Conservation (phyloP, 2,329 filamentous ascomycete species). For the Alternaria brassicicola region DNA sequence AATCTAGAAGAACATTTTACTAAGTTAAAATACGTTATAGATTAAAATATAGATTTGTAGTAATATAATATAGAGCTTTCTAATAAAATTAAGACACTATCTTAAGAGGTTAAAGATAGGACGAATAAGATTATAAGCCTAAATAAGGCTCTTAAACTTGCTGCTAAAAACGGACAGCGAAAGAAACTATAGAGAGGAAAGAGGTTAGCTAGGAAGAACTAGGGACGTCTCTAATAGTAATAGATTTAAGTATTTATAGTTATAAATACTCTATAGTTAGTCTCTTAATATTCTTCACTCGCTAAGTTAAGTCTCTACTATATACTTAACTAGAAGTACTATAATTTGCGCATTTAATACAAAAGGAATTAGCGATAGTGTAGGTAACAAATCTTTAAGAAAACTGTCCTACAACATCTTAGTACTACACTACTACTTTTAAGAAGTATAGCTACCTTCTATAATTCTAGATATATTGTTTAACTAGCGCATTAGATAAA, state of each 20-base stretch:
- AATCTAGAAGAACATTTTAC: background rate
- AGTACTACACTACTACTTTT: slow-evolving; percentile 5
- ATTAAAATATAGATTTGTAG: slow-evolving; percentile 17
- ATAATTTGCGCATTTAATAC: slow-evolving; percentile 14
- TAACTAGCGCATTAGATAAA: slow-evolving; percentile 5
- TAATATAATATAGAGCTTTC: background rate
- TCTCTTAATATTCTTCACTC: slow-evolving; percentile 1
- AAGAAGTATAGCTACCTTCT: slow-evolving; percentile 6
- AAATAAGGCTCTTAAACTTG: slow-evolving; percentile 12
- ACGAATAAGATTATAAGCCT: slow-evolving; percentile 11
- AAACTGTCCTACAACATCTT: slow-evolving; percentile 10
- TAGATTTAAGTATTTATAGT: background rate
- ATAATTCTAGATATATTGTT: slow-evolving; percentile 13
- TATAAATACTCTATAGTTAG: background rate
- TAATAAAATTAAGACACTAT: background rate
- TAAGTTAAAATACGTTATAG: slow-evolving; percentile 6
- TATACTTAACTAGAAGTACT: slow-evolving; percentile 9
- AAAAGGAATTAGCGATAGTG: slow-evolving; percentile 12
- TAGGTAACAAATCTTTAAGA: background rate
- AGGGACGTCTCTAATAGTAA: background rate
- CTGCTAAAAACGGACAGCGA: slow-evolving; percentile 1
- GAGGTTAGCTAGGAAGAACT: background rate
- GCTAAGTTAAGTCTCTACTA: slow-evolving; percentile 2
- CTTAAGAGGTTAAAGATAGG: slow-evolving; percentile 2
- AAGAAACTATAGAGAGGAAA: slow-evolving; percentile 11